These are phyloP conservation scores for Hapsidospora chrysogenum DNA, from an alignment of 495 filamentous ascomycete species.

Conservation along the genomic window DNA sequence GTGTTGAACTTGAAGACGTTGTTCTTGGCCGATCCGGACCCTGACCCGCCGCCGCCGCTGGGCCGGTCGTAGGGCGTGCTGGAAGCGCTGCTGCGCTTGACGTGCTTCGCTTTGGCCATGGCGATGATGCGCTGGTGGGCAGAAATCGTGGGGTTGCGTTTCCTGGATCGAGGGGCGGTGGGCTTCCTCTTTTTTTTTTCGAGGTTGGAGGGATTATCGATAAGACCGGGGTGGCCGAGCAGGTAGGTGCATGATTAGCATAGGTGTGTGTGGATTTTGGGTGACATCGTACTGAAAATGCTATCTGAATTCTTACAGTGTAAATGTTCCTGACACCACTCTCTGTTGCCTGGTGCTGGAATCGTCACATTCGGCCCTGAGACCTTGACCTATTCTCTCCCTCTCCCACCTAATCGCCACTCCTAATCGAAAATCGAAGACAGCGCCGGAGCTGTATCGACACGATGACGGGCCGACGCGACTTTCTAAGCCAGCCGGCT, in stretches of 20 bases:
- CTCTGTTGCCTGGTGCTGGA: too few species aligned
- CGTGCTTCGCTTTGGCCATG: constrained; percentile 45
- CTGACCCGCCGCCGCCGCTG: constrained; percentile 14
- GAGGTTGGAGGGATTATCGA: constrained; percentile 1
- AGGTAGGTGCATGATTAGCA: too few species aligned
- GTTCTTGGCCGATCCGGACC: constrained; percentile 38
- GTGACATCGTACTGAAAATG: too few species aligned
- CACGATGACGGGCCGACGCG: constrained; percentile 62
- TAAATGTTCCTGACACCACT: too few species aligned
- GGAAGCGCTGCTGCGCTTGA: constrained; percentile 38
- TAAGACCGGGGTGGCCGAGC: too few species aligned
- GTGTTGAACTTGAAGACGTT: constrained; percentile 63
- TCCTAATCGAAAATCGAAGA: too few species aligned
- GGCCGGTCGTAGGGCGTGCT: constrained; percentile 40
- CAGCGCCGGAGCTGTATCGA: too few species aligned
- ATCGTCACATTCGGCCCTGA: too few species aligned
- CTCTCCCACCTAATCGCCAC: too few species aligned
- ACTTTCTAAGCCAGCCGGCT: constrained; percentile 80
- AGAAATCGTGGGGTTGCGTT: constrained; percentile 1
- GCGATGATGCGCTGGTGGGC: background rate
- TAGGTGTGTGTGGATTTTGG: too few species aligned
- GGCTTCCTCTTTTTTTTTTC: background rate
- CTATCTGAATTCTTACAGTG: too few species aligned
- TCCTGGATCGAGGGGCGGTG: background rate
- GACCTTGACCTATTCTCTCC: too few species aligned